Percentiles rank a stretch among this genome's conserved stretches.
phyloP scores from a whole-genome alignment of 768 basidiomycete genomes.

The Tylopilus rubrobrunneus region DNA sequence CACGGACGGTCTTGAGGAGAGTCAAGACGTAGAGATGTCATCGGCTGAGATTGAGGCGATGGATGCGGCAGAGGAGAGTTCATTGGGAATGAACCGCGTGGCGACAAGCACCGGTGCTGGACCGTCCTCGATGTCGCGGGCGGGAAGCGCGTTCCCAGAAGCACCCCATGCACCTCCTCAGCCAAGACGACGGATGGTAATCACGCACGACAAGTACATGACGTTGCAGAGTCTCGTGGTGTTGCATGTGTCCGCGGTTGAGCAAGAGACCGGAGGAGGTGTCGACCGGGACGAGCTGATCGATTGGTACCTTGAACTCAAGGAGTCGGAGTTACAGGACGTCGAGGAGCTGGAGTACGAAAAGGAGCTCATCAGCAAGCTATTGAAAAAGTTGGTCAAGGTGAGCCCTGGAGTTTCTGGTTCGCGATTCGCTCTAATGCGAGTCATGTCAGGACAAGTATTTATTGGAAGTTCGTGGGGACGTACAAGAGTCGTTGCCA shows the following conservation, averaged over 20 bases:
- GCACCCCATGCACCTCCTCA: constrained; percentile 37
- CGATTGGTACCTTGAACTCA: constrained; percentile 93
- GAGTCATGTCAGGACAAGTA: constrained; percentile 62
- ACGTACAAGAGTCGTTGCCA: constrained; percentile 74
- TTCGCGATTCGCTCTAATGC: constrained; percentile 2
- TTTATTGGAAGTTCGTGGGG: constrained; percentile 78
- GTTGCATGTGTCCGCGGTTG: constrained; percentile 71
- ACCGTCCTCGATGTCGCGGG: constrained; percentile 32
- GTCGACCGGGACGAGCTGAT: constrained; percentile 91
- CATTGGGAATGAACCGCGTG: constrained; percentile 36
- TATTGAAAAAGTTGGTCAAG: constrained; percentile 87
- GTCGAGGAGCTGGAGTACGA: constrained; percentile 89
- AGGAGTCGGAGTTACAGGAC: constrained; percentile 77
- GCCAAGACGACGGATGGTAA: constrained; percentile 76
- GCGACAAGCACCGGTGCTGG: constrained; percentile 33
- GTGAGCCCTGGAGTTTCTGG: constrained; percentile 36
- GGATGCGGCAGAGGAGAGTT: constrained; percentile 48
- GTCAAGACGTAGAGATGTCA: constrained; percentile 62
- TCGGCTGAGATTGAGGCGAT: constrained; percentile 54
- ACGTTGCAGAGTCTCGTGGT: constrained; percentile 86
- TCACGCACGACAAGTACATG: constrained; percentile 95
- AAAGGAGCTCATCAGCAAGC: constrained; percentile 85
- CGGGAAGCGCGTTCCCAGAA: constrained; percentile 26
- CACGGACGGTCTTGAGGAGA: constrained; percentile 44
- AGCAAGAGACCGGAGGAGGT: constrained; percentile 59